Base-by-base conservation (phyloP, 1,139 yeast species). In the Pneumocystis canis region DNA sequence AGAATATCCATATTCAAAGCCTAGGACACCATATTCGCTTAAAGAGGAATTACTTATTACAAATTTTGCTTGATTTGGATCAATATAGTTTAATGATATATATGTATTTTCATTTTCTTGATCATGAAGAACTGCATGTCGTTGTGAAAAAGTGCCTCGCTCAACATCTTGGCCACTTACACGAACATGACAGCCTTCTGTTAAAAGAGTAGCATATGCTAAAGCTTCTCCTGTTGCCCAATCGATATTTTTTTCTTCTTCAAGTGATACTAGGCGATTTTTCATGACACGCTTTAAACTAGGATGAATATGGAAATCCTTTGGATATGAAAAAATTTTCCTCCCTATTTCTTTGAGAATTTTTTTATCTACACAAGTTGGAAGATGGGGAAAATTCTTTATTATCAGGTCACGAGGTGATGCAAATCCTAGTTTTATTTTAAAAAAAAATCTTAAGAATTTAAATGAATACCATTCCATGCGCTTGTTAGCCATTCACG, bases 201-300 rank as follows among this genome's bases (percentile, higher is more conserved):
- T 77, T 64, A 87, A 85, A 71, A 92, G 81, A 63, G 97, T 83
- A 73, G 97, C 99, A 73, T 85, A 90, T 56, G 98, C 98, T 72
- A 92, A 84, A 60, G 97, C 97, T 79, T 92, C 99, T 82, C 96
- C 99, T 66, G 99, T 92, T 60, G 98, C 86, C 97, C 97, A 92
- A 77, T 94, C 99, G 69, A 92, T 89, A 72, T 94, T 95, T 77
- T 87, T 89, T 73, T 98, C 98, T 54, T 83, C 76, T 69, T 88
- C 94, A 68, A 88, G 82, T 61, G 95, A 76, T 81, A 92, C 92
- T 77, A 86, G 82, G 79, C 98, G 88, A 71, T 82, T 81, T 73
- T 81, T 84, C 76, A 92, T 81, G 72, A 92, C 92, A 81, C 98
- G 89, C 82, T 90, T 89, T 78, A 94, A 82, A 80, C 92, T 94